Evolutionary conservation across 2,329 filamentous ascomycete species (phyloP), one percentile per base, ranked within the genome.

Genomic region (Trichoderma sp.): DNA sequence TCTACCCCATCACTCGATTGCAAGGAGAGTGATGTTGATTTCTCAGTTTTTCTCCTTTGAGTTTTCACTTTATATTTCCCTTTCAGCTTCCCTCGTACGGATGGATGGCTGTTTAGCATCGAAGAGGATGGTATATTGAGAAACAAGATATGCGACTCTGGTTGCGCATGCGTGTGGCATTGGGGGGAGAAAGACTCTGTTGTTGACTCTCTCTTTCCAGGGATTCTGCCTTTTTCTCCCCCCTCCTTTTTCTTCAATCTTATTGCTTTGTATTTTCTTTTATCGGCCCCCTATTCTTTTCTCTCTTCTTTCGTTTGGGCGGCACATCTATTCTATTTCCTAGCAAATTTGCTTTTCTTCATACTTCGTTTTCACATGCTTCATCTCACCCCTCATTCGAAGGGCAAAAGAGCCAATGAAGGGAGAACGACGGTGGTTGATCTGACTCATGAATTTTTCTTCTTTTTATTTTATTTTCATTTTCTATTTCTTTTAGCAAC

Each of bases 121-220:
- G 39, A n/a, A 5, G 11, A 30, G 26, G 54, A 54, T 11, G 37
- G 24, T 51, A 68, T 39, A 58, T 28, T n/a, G 39, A 37, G 30
- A 56, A 52, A 8, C n/a, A 51, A 39, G 39, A 11, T 46, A 28
- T 51, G 52, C 54, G 30, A 49, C 28, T 46, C 49, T 28, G 4
- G 16, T 37, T 16, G 43, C 52, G 26, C 34, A 52, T 34, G 32
- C 43, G 54, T 51, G 59, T 49, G 68, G 51, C 60, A 63, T 65
- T 67, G 52, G 34, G 54, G 55, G 37, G 54, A n/a, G 32, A 66
- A 66, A 52, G 18, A 13, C 26, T 59, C 60, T 66, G 39, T 28
- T 39, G 32, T 54, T 51, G 5, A 21, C 24, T 30, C 46, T 30
- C 54, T 34, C 26, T 58, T 7, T 39, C 43, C 32, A 49, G 10